These are phyloP conservation scores for Lanmaoa rubissima DNA, from an alignment of 768 basidiomycete species.

Conservation along the genomic window DNA sequence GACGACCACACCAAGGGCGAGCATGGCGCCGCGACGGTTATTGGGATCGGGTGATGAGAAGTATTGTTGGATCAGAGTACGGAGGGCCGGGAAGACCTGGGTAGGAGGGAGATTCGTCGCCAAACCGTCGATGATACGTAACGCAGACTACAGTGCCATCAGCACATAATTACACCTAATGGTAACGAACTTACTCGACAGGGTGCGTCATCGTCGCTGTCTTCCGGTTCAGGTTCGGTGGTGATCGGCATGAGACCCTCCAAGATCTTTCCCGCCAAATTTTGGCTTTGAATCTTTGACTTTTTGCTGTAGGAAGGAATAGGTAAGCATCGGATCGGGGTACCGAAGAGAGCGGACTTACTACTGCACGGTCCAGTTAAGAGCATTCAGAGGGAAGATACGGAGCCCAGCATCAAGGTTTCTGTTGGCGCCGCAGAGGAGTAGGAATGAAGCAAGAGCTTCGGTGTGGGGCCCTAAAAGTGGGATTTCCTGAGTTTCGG, in stretches of 20 bases:
- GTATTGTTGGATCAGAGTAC: slow-evolving; percentile 78
- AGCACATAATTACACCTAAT: not conserved
- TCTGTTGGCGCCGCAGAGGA: slow-evolving; percentile 78
- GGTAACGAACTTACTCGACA: slow-evolving; percentile 63
- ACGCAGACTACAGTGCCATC: slow-evolving; percentile 62
- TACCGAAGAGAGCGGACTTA: slow-evolving; percentile 34
- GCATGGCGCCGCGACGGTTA: slow-evolving; percentile 88
- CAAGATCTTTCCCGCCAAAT: slow-evolving; percentile 81
- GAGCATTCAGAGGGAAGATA: slow-evolving; percentile 85
- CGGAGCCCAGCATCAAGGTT: slow-evolving; percentile 76
- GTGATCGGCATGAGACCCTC: slow-evolving; percentile 93
- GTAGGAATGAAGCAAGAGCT: slow-evolving; percentile 84
- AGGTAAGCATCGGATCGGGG: not conserved
- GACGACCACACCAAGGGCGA: slow-evolving; percentile 91
- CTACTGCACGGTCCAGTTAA: slow-evolving; percentile 98
- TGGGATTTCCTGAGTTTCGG: slow-evolving; percentile 75
- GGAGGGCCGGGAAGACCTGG: slow-evolving; percentile 94
- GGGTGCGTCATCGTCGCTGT: slow-evolving; percentile 90
- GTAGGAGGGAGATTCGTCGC: slow-evolving; percentile 89
- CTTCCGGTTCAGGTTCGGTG: slow-evolving; percentile 91
- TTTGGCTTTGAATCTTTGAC: slow-evolving; percentile 84
- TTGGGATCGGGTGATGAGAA: slow-evolving; percentile 76
- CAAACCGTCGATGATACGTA: slow-evolving; percentile 91
- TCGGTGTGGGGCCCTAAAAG: slow-evolving; percentile 85
- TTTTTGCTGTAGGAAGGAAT: slow-evolving; percentile 70